Percentiles rank a stretch among this genome's conserved stretches.
phyloP scores from a whole-genome alignment of 139 green algal species.

The Astrephomene gubernaculifera region DNA sequence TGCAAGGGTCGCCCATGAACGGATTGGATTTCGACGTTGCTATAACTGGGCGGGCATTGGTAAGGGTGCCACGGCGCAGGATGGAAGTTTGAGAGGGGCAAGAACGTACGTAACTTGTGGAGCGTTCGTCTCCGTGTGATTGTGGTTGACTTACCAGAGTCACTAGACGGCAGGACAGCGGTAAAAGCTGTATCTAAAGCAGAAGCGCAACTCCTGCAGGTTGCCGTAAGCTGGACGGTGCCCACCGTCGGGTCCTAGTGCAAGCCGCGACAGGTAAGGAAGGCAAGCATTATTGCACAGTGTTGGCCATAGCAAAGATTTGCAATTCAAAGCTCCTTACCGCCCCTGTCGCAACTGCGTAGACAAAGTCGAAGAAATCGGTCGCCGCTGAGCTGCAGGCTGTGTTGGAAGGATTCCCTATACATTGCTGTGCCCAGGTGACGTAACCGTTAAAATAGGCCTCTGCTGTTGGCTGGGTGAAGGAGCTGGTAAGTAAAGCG shows the following conservation, averaged over 20 bases:
- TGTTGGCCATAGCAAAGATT: not conserved
- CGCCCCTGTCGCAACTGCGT: not conserved
- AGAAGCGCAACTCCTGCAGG: not conserved
- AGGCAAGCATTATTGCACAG: not conserved
- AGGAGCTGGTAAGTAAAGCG: not conserved
- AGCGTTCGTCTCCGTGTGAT: too few relatives aligned
- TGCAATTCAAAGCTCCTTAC: not conserved
- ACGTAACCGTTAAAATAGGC: slow-evolving; percentile 19
- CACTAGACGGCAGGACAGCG: not conserved
- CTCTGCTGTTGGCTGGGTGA: not conserved
- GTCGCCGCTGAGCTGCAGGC: not conserved
- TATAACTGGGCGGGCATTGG: too few relatives aligned
- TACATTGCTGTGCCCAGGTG: not conserved
- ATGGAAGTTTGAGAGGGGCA: too few relatives aligned
- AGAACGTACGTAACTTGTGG: too few relatives aligned
- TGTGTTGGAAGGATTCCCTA: not conserved
- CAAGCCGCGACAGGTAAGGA: not conserved
- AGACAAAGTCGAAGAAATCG: slow-evolving; percentile 12
- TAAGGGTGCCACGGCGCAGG: too few relatives aligned
- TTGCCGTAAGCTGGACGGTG: not conserved
- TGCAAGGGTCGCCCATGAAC: too few relatives aligned
- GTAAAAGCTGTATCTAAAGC: not conserved
- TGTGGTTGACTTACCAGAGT: slow-evolving; percentile 15
- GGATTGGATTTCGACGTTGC: too few relatives aligned
- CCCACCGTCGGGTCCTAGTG: not conserved